Base-by-base conservation (phyloP, 164 flowering plant species). In the Magnolia changhungtana region DNA sequence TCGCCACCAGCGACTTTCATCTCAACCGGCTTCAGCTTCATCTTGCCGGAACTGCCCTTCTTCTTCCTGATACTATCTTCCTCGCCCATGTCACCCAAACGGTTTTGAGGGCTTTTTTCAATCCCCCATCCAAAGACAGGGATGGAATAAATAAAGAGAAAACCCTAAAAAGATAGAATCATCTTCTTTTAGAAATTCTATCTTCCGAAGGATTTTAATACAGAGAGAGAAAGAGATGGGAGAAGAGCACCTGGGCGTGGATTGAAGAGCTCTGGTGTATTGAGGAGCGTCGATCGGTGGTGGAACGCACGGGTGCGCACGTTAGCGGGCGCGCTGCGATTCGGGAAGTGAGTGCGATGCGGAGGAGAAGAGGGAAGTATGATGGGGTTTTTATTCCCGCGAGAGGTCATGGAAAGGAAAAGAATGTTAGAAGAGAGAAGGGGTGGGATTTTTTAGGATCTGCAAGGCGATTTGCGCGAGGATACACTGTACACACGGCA, bases 61-160 rank as follows among this genome's bases (percentile, higher is more conserved):
- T 20, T 61, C 59, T 76, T 63, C 76, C 63, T 67, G 50, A 27
- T 49, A 55, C 71, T 64, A 21, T 67, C 27, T 58, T 68, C 70
- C 61, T n/a, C 75, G 73, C 80, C 76, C 23, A 70, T 45, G 58
- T 24, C 70, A 64, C 9, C 24, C 67, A 68, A 55, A 55, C 13
- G 16, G 61, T 55, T 55, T 55, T 55, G 13, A 55, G 61, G 61
- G 61, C 13, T 55, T 55, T 16, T 16, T 55, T 55, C 61, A 55
- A 55, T 55, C 61, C 18, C 61, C 61, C 61, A 55, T 55, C 61
- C 13, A 55, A 14, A 9, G 61, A 55, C 61, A 8, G 61, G 14
- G 13, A 55, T 55, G 4, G 61, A 55, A 55, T 16, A 16, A 16
- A 55, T 55, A 55, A 16, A 16, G 10, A 8, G 3, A 16, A 55